Conservation (phyloP, 1,139 yeast species). For the Magnusiomyces tetraspermus region DNA sequence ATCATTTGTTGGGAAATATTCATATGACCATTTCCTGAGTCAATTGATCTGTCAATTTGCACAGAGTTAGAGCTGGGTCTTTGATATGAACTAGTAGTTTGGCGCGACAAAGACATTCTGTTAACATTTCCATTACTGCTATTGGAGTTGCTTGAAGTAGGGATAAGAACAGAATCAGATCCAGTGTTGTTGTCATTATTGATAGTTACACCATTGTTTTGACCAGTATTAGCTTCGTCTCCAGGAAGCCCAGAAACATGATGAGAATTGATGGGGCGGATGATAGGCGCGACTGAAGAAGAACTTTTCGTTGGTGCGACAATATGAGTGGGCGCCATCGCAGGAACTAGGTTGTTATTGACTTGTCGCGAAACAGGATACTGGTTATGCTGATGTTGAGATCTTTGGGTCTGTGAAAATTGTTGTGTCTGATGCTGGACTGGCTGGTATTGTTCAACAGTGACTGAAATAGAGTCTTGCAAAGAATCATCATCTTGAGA, state of each 20-base stretch:
- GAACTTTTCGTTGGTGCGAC: too few species aligned
- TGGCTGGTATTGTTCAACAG: not conserved
- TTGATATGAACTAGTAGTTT: too few species aligned
- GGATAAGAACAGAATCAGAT: not conserved
- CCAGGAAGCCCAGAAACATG: not conserved
- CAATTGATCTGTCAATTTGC: too few species aligned
- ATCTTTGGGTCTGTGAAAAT: not conserved
- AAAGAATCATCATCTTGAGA: not conserved
- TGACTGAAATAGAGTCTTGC: not conserved
- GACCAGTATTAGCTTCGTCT: not conserved
- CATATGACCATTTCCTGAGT: too few species aligned
- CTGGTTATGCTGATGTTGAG: too few species aligned
- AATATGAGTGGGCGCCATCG: not conserved
- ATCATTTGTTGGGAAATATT: too few species aligned
- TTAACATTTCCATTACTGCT: not conserved
- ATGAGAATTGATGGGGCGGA: not conserved
- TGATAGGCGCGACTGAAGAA: too few species aligned
- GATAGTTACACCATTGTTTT: not conserved
- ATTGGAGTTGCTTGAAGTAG: not conserved
- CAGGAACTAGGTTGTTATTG: not conserved
- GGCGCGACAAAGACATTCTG: too few species aligned
- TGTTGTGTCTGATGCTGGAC: not conserved
- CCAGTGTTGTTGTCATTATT: not conserved
- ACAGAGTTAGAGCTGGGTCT: too few species aligned
- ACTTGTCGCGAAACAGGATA: not conserved